Base-by-base conservation (phyloP, 768 basidiomycete genomes). In the Russula griseocarnosa region DNA sequence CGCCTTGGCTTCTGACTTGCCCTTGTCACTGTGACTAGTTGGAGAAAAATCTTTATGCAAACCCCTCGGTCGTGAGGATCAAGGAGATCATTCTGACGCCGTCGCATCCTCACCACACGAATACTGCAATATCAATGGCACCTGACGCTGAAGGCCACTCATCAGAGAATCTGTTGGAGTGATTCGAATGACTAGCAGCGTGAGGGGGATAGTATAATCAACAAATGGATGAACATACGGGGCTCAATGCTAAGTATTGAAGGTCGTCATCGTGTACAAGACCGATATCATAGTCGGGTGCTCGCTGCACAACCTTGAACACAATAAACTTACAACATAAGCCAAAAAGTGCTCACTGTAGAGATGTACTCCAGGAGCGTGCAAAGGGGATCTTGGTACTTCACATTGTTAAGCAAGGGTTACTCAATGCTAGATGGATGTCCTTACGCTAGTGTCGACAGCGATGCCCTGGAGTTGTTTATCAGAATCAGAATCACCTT, bases 181-280 rank as follows among this genome's bases (percentile, higher is more conserved):
- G 55, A 28, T 42, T 56, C 40, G 18, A 44, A 26, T 30, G 40
- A 56, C 55, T 56, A 30, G 26, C 9, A 28, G 26, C 24, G n/a
- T n/a, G 24, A 56, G 24, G 1, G 11, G 44, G 40, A 44, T 2
- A 30, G 8, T 9, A n/a, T 26, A 28, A 30, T 20, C 20, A 26
- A 44, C 26, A 44, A 28, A 44, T 11, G 20, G 40, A 56, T 42
- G 40, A 28, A 30, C 55, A 44, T 44, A 56, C 55, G n/a, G 38
- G 2, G 20, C 5, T 44, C 55, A 30, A 56, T 7, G n/a, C n/a
- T n/a, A 56, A 2, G 40, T 26, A 44, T 30, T 7, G 36, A 13
- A 56, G 40, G 38, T 56, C 55, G 40, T 56, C 26, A 44, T 56
- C 55, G n/a, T 56, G 55, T 7, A 56, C 26, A 20, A 56, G 40